Percentiles rank a stretch among this genome's conserved stretches.
These are phyloP conservation scores for Wickerhamomyces sp. DNA, from an alignment of 1,139 yeast genomes.

Conservation along the genomic window DNA sequence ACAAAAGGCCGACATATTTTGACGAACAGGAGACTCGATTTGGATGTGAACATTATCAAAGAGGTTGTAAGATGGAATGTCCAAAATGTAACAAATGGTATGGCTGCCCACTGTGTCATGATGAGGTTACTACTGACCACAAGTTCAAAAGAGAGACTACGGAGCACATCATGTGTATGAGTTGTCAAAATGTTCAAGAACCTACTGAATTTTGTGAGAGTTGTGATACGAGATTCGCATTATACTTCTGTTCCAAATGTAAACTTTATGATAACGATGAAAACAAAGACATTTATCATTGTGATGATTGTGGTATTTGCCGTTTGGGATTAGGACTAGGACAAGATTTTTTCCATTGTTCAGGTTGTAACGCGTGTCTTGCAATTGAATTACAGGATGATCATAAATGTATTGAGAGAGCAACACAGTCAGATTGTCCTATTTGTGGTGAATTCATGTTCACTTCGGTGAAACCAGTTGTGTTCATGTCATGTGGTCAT, in stretches of 20 bases:
- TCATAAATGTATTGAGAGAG: slow-evolving; percentile 80
- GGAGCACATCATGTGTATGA: slow-evolving; percentile 72
- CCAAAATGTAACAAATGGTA: slow-evolving; percentile 70
- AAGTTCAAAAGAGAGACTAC: slow-evolving; percentile 60
- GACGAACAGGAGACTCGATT: slow-evolving; percentile 39
- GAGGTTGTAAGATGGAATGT: slow-evolving; percentile 83
- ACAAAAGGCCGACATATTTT: slow-evolving; percentile 47
- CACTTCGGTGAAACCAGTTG: slow-evolving; percentile 78
- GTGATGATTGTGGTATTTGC: slow-evolving; percentile 90
- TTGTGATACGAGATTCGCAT: slow-evolving; percentile 65
- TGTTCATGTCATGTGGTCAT: slow-evolving; percentile 90
- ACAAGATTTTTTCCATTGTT: slow-evolving; percentile 86
- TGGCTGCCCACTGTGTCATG: slow-evolving; percentile 85
- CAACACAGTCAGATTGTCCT: slow-evolving; percentile 90
- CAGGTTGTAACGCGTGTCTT: slow-evolving; percentile 85
- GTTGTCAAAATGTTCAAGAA: slow-evolving; percentile 67
- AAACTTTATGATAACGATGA: slow-evolving; percentile 81
- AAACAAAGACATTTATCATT: slow-evolving; percentile 79
- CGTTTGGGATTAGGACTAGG: slow-evolving; percentile 84
- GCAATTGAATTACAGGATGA: slow-evolving; percentile 71
- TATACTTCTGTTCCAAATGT: slow-evolving; percentile 74
- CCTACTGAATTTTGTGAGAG: slow-evolving; percentile 64
- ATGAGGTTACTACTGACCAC: slow-evolving; percentile 52
- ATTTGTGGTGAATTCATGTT: slow-evolving; percentile 90
- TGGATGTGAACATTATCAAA: slow-evolving; percentile 82